Evolutionary conservation across 106 monocot genomes (phyloP).

Genomic region (Ottelia alismoides): DNA sequence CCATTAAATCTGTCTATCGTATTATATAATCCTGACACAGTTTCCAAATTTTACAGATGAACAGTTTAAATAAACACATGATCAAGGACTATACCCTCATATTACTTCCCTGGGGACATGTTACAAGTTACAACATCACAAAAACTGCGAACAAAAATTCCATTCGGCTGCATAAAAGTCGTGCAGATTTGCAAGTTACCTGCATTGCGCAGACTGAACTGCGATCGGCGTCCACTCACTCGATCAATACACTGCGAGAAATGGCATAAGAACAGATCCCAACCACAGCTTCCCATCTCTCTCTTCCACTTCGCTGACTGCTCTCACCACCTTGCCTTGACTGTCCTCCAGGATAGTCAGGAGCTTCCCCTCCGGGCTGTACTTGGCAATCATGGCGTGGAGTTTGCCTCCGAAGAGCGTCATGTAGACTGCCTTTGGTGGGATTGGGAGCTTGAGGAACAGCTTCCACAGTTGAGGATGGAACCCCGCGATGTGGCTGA

Average conservation of each 20-base stretch:
- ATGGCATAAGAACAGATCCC: constrained; percentile 92
- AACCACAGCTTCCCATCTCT: constrained; percentile 89
- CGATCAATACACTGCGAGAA: constrained; percentile 89
- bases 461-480: constrained; percentile 40
- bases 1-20: too few relatives aligned
- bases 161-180: too few relatives aligned
- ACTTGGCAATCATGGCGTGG: constrained; percentile 63
- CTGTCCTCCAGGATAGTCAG: constrained; percentile 74
- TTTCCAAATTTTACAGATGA: too few relatives aligned
- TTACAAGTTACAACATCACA: too few relatives aligned
- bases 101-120: too few relatives aligned
- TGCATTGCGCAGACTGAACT: too few relatives aligned
- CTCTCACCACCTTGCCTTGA: constrained; percentile 67
- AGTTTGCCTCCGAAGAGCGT: constrained; percentile 55
- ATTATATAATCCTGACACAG: too few relatives aligned
- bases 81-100: too few relatives aligned
- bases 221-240: too few relatives aligned
- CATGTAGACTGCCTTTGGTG: constrained; percentile 43
- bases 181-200: too few relatives aligned
- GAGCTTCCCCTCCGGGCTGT: constrained; percentile 51
- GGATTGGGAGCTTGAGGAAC: constrained; percentile 63
- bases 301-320: constrained; percentile 90
- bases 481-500: constrained; percentile 17
- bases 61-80: too few relatives aligned
- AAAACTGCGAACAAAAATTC: too few relatives aligned